Evolutionary conservation across 2,329 filamentous ascomycete species (phyloP).

Genomic region (Ascochyta clinopodiicola): DNA sequence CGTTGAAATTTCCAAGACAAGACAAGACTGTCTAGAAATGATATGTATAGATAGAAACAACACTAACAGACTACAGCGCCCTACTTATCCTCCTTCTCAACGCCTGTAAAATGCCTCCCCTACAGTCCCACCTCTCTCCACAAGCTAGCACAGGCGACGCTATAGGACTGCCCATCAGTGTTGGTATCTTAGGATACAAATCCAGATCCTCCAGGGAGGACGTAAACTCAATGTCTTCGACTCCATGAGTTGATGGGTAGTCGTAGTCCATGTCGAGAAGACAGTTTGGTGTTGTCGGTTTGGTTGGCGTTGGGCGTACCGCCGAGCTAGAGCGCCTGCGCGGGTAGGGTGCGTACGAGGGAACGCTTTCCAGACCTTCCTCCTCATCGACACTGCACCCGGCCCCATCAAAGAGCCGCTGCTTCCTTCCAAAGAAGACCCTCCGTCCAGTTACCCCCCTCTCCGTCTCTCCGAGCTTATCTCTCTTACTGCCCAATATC

Average conservation of each 20-base stretch:
- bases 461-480: not conserved
- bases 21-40: too few species aligned
- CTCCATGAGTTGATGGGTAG: not conserved
- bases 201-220: not conserved
- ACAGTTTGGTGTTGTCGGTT: not conserved
- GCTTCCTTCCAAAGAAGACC: not conserved
- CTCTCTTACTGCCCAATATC: not conserved
- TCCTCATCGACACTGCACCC: not conserved
- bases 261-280: not conserved
- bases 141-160: too few species aligned
- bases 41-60: too few species aligned
- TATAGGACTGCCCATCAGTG: too few species aligned
- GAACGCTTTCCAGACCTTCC: not conserved
- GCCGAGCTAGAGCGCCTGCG: not conserved
- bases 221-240: slow-evolving; percentile 6
- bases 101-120: too few species aligned
- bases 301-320: not conserved
- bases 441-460: not conserved
- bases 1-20: too few species aligned
- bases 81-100: slow-evolving; percentile 2
- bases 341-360: too few species aligned
- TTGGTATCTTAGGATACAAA: not conserved
- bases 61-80: not conserved
- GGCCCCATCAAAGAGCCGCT: slow-evolving; percentile 2
- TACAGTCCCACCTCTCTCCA: too few species aligned